Conservation (phyloP, 495 filamentous ascomycete species). For the Thozetella sp. region DNA sequence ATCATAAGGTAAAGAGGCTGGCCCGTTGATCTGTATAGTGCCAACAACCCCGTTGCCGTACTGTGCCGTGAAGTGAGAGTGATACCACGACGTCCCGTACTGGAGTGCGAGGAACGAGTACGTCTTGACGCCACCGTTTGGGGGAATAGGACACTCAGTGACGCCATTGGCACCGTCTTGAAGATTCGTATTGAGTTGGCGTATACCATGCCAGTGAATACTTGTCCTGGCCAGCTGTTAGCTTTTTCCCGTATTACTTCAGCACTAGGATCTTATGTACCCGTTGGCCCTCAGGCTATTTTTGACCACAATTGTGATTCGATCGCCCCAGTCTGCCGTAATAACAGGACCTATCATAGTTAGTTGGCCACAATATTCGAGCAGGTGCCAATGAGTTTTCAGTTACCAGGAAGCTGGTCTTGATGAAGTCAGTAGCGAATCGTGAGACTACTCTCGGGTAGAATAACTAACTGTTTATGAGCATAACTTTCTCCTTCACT, state of each 20-base stretch:
- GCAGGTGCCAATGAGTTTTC: too few species aligned
- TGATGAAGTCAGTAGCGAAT: neutral
- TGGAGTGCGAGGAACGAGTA: slow-evolving; percentile 54
- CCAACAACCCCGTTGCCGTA: slow-evolving; percentile 58
- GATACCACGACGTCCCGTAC: slow-evolving; percentile 62
- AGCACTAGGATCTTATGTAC: slow-evolving; percentile 11
- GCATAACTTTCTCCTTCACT: slow-evolving; percentile 40
- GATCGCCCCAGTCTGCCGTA: slow-evolving; percentile 64
- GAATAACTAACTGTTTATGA: slow-evolving; percentile 39
- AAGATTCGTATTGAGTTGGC: slow-evolving; percentile 32
- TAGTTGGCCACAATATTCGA: too few species aligned
- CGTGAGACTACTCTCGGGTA: neutral
- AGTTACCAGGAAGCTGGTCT: slow-evolving; percentile 32
- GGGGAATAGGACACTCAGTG: slow-evolving; percentile 56
- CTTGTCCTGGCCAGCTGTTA: slow-evolving; percentile 28
- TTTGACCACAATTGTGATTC: slow-evolving; percentile 53
- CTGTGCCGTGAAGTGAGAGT: slow-evolving; percentile 60
- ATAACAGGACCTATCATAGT: too few species aligned
- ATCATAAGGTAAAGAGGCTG: slow-evolving; percentile 55
- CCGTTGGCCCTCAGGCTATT: slow-evolving; percentile 52
- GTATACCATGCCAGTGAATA: slow-evolving; percentile 62
- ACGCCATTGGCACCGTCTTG: slow-evolving; percentile 55
- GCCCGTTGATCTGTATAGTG: slow-evolving; percentile 61
- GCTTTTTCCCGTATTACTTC: neutral
- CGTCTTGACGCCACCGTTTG: slow-evolving; percentile 37